Conservation (phyloP, 2,329 filamentous ascomycete species). For the Penicillium sp. region DNA sequence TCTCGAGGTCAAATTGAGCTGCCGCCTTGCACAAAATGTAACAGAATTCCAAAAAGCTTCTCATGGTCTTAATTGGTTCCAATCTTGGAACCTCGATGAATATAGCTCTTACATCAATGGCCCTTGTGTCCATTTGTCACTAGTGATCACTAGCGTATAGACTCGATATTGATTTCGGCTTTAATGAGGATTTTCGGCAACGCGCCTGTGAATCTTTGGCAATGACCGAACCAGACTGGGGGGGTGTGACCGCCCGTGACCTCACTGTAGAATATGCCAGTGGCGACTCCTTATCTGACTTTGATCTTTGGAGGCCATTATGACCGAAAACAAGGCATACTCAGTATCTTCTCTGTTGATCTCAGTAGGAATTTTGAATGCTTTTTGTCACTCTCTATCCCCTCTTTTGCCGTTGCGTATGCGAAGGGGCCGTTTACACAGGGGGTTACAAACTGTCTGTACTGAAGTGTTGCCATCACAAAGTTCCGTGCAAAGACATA, state of each 20-base stretch:
- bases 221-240: background rate
- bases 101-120: too few species aligned
- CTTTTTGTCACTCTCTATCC: background rate
- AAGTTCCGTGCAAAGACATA: too few species aligned
- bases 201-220: too few species aligned
- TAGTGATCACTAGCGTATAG: background rate
- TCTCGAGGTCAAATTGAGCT: background rate
- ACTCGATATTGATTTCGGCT: too few species aligned
- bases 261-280: background rate
- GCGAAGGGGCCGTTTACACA: background rate
- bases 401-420: background rate
- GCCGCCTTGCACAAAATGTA: background rate
- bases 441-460: too few species aligned
- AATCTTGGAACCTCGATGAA: too few species aligned
- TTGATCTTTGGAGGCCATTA: background rate
- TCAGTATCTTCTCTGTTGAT: background rate
- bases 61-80: too few species aligned
- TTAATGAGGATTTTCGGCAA: too few species aligned
- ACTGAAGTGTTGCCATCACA: too few species aligned
- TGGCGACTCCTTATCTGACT: too few species aligned
- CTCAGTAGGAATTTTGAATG: background rate
- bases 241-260: background rate
- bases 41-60: background rate
- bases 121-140: background rate
- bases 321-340: background rate